Evolutionary conservation across 208 protist genomes (phyloP), one percentile per base, ranked within the genome.

Genomic region (Crithidia sp.): DNA sequence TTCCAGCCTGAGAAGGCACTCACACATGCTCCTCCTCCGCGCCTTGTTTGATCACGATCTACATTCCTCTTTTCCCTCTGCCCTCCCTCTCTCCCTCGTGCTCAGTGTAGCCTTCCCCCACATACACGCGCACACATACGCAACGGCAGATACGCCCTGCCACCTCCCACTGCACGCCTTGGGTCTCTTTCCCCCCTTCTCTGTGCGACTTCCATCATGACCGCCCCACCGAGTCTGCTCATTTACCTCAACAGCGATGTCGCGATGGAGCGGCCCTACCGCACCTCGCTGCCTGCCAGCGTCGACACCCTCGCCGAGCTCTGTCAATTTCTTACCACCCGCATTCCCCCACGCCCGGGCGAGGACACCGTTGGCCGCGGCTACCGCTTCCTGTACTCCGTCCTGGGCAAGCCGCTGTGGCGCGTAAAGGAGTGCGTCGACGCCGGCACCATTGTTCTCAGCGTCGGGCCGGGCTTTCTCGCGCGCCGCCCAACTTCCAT

Each of bases 381-480:
- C 8, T 89, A 90, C 66, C 86, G 88, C 37, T 95, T 95, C 66
- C 81, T 93, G 7, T 95, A 95, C 80, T 84, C 79, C 10, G 37
- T 88, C 8, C 57, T 57, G 2, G 91, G 91, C 19, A 84, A 79
- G 62, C 87, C 91, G 13, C 83, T 95, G 12, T 93, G 88, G 87
- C 85, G 85, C 7, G 91, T 93, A 36, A 67, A 70, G 62, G 91
- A 92, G 67, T 95, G 86, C 70, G 10, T 88, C 12, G 86, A 87
- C 7, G 84, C 85, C 0, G 61, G 80, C 14, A 76, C 74, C 17
- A 77, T 95, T 53, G 79, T 95, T 13, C 67, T 91, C 49, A 91
- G 85, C 68, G 78, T 76, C 12, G 77, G 78, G 0, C 84, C 91
- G 2, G 88, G 88, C 8, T 95, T 93, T 39, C 70, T 87, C 0